Conservation (phyloP, 345 rosid genomes). For the Ceriops decandra region DNA sequence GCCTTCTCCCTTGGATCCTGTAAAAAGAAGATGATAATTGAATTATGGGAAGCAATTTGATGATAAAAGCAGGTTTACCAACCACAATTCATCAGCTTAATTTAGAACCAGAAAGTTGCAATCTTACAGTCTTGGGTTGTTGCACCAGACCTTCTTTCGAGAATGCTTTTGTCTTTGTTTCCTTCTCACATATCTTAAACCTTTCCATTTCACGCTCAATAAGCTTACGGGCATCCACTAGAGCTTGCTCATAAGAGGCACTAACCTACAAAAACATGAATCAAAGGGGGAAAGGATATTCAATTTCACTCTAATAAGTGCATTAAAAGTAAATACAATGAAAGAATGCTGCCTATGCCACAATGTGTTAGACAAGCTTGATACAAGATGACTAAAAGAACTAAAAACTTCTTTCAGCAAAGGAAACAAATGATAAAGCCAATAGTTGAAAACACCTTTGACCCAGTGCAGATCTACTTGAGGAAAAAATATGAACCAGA, state of each 20-base stretch:
- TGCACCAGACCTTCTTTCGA: constrained; percentile 98
- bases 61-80: neutral
- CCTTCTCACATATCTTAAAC: constrained; percentile 96
- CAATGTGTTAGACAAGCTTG: no score
- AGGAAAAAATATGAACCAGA: neutral
- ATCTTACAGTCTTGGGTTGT: constrained; percentile 96
- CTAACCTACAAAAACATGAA: constrained; percentile 61
- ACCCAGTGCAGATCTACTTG: neutral
- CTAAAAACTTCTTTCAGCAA: no score
- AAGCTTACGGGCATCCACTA: constrained; percentile 87
- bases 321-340: neutral
- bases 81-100: neutral
- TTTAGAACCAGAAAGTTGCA: neutral
- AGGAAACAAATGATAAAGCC: no score
- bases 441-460: neutral
- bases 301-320: neutral
- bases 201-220: constrained; percentile 99
- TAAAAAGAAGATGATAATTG: constrained; percentile 14
- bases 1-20: constrained; percentile 99
- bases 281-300: constrained; percentile 18
- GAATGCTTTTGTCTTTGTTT: constrained; percentile 98
- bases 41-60: neutral
- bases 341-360: neutral
- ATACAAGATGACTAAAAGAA: no score
- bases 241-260: constrained; percentile 92